A percentile compares a stretch with the other conserved stretches of the same genome.
phyloP scores from a whole-genome alignment of 768 basidiomycete species.

The Auricularia sp. region DNA sequence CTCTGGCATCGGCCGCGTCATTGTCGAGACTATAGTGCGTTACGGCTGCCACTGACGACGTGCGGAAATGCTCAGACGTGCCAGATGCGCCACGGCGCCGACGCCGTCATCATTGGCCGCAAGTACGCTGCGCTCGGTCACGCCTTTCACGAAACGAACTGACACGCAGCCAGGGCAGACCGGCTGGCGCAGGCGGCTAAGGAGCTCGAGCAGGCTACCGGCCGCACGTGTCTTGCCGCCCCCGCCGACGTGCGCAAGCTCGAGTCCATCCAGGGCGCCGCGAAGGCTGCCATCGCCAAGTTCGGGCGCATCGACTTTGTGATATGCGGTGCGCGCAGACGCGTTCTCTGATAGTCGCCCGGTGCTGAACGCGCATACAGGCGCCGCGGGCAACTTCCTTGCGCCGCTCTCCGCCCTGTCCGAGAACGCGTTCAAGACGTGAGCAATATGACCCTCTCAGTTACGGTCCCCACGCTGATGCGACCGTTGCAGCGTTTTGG shows the following conservation, averaged over 20 bases:
- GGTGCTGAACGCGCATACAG: slow-evolving; percentile 26
- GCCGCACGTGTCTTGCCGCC: slow-evolving; percentile 56
- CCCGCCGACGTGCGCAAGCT: slow-evolving; percentile 81
- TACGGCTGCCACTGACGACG: slow-evolving; percentile 3
- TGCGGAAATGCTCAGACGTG: slow-evolving; percentile 1
- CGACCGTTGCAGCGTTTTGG: slow-evolving; percentile 43
- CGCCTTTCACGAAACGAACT: slow-evolving; percentile 1
- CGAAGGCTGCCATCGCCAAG: slow-evolving; percentile 56
- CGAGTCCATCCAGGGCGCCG: slow-evolving; percentile 62
- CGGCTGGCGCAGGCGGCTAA: slow-evolving; percentile 59
- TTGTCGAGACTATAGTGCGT: slow-evolving; percentile 75
- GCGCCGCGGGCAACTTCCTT: slow-evolving; percentile 94
- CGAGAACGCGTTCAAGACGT: slow-evolving; percentile 79
- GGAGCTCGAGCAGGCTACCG: slow-evolving; percentile 61
- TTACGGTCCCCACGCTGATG: neutral
- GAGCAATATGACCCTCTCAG: neutral
- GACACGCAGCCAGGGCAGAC: slow-evolving; percentile 42
- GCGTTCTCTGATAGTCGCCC: neutral
- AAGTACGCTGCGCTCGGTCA: slow-evolving; percentile 43
- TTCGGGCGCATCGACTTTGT: slow-evolving; percentile 92
- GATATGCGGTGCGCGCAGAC: slow-evolving; percentile 62
- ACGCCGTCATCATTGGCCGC: slow-evolving; percentile 75
- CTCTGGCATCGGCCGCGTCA: slow-evolving; percentile 84
- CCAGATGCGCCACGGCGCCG: slow-evolving; percentile 77
- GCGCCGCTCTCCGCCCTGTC: slow-evolving; percentile 76